Evolutionary conservation across 768 basidiomycete species (phyloP).

Genomic region (Phanerodontia chrysosporium): DNA sequence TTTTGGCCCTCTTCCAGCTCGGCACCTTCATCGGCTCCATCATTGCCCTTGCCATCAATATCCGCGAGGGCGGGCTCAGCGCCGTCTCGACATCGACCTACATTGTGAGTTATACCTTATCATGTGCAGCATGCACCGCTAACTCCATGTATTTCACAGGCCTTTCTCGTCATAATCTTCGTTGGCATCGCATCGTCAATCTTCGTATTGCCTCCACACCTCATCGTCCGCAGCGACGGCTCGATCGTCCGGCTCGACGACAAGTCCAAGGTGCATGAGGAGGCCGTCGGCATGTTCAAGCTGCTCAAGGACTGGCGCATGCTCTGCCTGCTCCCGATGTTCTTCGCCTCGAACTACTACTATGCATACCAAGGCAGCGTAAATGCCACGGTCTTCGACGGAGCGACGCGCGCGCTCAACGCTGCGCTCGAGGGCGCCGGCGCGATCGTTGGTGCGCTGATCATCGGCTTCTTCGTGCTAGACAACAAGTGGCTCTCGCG

Average conservation of each 20-base stretch:
- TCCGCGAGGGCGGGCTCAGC: slow-evolving; percentile 25
- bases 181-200: slow-evolving; percentile 33
- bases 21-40: slow-evolving; percentile 40
- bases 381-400: slow-evolving; percentile 36
- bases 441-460: slow-evolving; percentile 38
- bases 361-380: slow-evolving; percentile 43
- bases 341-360: slow-evolving; percentile 43
- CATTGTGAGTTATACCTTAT: slow-evolving; percentile 27
- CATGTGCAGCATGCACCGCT: background rate
- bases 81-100: slow-evolving; percentile 37
- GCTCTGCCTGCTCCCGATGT: slow-evolving; percentile 38
- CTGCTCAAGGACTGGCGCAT: slow-evolving; percentile 40
- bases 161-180: slow-evolving; percentile 43
- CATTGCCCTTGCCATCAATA: slow-evolving; percentile 42
- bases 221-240: slow-evolving; percentile 37
- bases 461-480: slow-evolving; percentile 38
- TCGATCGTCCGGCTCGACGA: slow-evolving; percentile 34
- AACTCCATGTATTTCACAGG: slow-evolving; percentile 12
- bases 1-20: slow-evolving; percentile 48
- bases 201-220: slow-evolving; percentile 33
- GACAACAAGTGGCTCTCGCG: slow-evolving; percentile 31
- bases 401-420: slow-evolving; percentile 40
- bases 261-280: slow-evolving; percentile 26
- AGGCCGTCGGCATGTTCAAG: slow-evolving; percentile 24
- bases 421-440: slow-evolving; percentile 35